Percentiles rank a stretch among this genome's conserved stretches.
These are phyloP conservation scores for Sclerotiophoma versabilis DNA, from an alignment of 2,329 filamentous ascomycete species.

Conservation along the genomic window DNA sequence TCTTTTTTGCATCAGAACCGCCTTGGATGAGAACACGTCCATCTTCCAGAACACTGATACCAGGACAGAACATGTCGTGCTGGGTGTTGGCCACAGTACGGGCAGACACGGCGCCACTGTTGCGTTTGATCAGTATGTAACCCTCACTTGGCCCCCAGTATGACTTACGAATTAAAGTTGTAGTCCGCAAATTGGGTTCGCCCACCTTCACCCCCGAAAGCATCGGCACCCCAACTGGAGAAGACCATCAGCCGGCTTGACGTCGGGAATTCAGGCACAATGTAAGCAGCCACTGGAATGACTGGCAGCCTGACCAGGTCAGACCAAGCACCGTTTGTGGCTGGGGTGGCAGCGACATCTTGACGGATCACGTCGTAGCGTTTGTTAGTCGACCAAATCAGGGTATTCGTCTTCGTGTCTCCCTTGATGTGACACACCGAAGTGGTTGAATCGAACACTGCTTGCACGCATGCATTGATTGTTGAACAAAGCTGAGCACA, in stretches of 20 bases:
- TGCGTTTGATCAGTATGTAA: conserved; percentile 6
- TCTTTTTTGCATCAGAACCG: conserved; percentile 32
- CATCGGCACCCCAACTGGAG: conserved; percentile 37
- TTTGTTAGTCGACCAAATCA: conserved; percentile 40
- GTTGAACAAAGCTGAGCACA: conserved; percentile 35
- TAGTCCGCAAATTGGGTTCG: conserved; percentile 37
- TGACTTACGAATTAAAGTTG: conserved; percentile 33
- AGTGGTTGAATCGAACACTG: conserved; percentile 28
- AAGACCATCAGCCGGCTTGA: conserved; percentile 33
- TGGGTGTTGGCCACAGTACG: conserved; percentile 34
- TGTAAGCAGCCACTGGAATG: conserved; percentile 39
- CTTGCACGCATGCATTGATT: conserved; percentile 26
- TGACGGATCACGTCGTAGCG: conserved; percentile 35
- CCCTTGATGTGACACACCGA: conserved; percentile 35
- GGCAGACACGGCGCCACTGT: conserved; percentile 31
- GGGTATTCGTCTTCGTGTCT: conserved; percentile 27
- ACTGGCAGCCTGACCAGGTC: conserved; percentile 35
- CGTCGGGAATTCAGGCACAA: conserved; percentile 35
- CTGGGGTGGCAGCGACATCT: conserved; percentile 21
- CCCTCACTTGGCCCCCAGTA: not conserved
- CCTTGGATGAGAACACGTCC: conserved; percentile 35
- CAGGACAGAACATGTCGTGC: conserved; percentile 40
- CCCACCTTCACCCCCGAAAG: conserved; percentile 34
- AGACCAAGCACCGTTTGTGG: conserved; percentile 32
- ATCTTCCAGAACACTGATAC: conserved; percentile 33